Percentiles rank a stretch among this genome's conserved stretches.
phyloP scores from a whole-genome alignment of 2,329 filamentous ascomycete genomes.

The Aspergillus fischeri region DNA sequence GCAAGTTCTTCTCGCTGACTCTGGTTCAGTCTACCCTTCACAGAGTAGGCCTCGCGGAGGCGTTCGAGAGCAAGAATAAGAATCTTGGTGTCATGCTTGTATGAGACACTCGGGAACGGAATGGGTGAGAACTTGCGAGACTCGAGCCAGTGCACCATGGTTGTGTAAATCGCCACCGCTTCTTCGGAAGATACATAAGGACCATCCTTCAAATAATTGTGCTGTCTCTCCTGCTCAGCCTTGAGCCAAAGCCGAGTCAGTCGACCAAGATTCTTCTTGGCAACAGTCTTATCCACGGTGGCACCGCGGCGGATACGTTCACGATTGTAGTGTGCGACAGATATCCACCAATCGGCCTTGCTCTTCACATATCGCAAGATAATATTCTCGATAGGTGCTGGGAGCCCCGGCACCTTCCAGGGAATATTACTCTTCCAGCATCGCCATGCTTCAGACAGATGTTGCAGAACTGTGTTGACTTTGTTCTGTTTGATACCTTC shows the following conservation, averaged over 20 bases:
- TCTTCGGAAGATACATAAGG: slow-evolving; percentile 98
- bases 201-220: slow-evolving; percentile 99
- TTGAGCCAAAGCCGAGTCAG: slow-evolving; percentile 95
- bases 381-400: slow-evolving; percentile 97
- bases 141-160: slow-evolving; percentile 97
- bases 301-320: slow-evolving; percentile 94
- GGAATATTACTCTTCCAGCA: slow-evolving; percentile 99
- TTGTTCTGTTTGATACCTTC: slow-evolving; percentile 99
- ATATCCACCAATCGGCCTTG: slow-evolving; percentile 99
- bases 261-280: slow-evolving; percentile 97
- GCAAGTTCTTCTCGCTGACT: slow-evolving; percentile 96
- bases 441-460: slow-evolving; percentile 96
- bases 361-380: slow-evolving; percentile 98
- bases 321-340: slow-evolving; percentile 96
- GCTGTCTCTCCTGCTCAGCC: slow-evolving; percentile 94
- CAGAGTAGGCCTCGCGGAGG: slow-evolving; percentile 90
- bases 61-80: slow-evolving; percentile 91
- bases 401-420: slow-evolving; percentile 96
- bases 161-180: slow-evolving; percentile 97
- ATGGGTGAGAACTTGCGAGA: slow-evolving; percentile 98
- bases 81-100: slow-evolving; percentile 99
- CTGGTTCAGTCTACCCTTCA: slow-evolving; percentile 94
- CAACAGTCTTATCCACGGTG: slow-evolving; percentile 97
- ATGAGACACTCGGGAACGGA: slow-evolving; percentile 96
- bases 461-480: slow-evolving; percentile 94